These are phyloP conservation scores for Purpureocillium takamizusanense DNA, from an alignment of 2,329 filamentous ascomycete genomes.

Conservation along the genomic window DNA sequence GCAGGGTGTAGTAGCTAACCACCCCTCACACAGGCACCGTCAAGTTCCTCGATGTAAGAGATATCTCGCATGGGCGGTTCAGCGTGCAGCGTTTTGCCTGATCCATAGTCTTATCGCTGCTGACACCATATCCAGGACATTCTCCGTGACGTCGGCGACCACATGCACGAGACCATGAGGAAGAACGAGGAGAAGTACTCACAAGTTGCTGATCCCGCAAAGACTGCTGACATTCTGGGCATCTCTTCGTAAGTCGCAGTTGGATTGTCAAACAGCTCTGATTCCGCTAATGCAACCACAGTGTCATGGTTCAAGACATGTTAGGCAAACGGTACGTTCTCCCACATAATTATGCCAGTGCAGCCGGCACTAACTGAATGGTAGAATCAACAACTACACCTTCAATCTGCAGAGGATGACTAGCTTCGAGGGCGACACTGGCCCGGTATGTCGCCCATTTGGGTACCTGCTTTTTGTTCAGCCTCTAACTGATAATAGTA, in stretches of 20 bases:
- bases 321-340: slow-evolving; percentile 74
- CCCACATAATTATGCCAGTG: no score
- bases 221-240: slow-evolving; percentile 77
- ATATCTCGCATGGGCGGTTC: no score
- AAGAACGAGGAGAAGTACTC: slow-evolving; percentile 85
- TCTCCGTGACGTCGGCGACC: slow-evolving; percentile 63
- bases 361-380: slow-evolving; percentile 7
- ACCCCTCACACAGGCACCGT: not conserved
- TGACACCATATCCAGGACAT: slow-evolving; percentile 9
- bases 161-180: slow-evolving; percentile 97
- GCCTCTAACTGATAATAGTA: slow-evolving; percentile 30
- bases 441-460: slow-evolving; percentile 33
- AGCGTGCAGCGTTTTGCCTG: no score
- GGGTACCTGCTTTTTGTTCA: not conserved
- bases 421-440: slow-evolving; percentile 77
- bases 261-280: not conserved
- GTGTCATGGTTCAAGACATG: slow-evolving; percentile 98
- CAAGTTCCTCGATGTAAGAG: slow-evolving; percentile 7
- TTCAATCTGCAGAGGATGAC: slow-evolving; percentile 79
- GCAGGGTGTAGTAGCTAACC: no score
- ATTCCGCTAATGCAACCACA: slow-evolving; percentile 16
- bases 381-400: slow-evolving; percentile 54
- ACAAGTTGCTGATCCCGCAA: slow-evolving; percentile 75
- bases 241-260: slow-evolving; percentile 46
- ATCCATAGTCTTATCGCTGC: no score